Percentiles rank a stretch among this genome's conserved stretches.
Conservation (phyloP, 1,284 basidiomycete species). For the Pseudozyma sp. region DNA sequence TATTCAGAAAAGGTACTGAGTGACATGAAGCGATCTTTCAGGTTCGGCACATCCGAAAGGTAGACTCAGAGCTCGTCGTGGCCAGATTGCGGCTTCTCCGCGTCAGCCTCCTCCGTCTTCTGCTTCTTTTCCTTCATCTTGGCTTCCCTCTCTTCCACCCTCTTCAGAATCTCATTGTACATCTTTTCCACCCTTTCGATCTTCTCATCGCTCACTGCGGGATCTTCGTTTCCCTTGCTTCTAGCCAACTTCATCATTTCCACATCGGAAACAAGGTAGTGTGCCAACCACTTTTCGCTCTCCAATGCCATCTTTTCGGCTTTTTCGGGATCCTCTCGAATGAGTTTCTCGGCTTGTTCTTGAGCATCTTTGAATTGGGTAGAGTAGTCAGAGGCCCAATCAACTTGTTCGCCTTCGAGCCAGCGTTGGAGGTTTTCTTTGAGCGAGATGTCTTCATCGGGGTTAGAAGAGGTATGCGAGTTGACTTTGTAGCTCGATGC, state of each 20-base stretch:
- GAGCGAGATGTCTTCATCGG: conserved; percentile 28
- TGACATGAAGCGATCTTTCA: neutral
- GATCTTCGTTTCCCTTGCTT: conserved; percentile 34
- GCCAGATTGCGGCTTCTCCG: neutral
- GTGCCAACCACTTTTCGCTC: conserved; percentile 57
- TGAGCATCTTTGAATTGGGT: conserved; percentile 51
- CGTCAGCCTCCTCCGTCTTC: neutral
- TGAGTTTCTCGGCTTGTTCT: conserved; percentile 42
- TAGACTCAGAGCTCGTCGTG: conserved; percentile 36
- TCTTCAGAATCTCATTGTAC: conserved; percentile 35
- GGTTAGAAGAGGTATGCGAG: conserved; percentile 9
- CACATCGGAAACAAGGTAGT: conserved; percentile 52
- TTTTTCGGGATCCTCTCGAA: conserved; percentile 44
- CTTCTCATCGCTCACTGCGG: conserved; percentile 35
- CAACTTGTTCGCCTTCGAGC: conserved; percentile 56
- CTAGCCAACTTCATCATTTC: conserved; percentile 49
- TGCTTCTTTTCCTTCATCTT: conserved; percentile 12
- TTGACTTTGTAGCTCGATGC: conserved; percentile 35
- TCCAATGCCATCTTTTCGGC: conserved; percentile 55
- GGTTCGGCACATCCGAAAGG: neutral
- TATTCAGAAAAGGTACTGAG: no score
- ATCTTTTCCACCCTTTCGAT: conserved; percentile 40
- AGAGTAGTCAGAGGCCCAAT: conserved; percentile 51
- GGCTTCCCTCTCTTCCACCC: conserved; percentile 32
- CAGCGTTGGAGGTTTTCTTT: conserved; percentile 53